Evolutionary conservation across 164 flowering plant genomes (phyloP).

Genomic region (Cinnamomum micranthum): DNA sequence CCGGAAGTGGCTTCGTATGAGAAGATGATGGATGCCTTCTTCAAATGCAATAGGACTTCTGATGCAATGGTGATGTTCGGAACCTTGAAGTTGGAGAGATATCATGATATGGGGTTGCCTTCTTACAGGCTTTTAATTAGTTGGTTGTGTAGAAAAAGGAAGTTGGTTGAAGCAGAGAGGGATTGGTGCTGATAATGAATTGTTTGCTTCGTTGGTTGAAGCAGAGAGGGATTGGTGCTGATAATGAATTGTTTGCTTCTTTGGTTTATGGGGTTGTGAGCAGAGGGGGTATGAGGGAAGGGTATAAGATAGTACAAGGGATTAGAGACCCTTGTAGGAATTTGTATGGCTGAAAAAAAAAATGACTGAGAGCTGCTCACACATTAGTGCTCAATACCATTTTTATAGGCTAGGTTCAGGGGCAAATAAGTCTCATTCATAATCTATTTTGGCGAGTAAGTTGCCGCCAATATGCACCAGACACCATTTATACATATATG

Average conservation of each 20-base stretch:
- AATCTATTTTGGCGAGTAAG: too few species aligned
- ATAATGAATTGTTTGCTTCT: constrained; percentile 42
- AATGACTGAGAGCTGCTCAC: too few species aligned
- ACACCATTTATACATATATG: too few species aligned
- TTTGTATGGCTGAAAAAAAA: too few species aligned
- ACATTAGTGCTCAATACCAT: too few species aligned
- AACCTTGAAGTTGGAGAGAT: constrained; percentile 39
- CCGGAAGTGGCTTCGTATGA: constrained; percentile 43
- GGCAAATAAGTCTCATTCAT: too few species aligned
- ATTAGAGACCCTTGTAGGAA: constrained; percentile 33
- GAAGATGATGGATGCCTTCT: constrained; percentile 63
- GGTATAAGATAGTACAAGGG: constrained; percentile 43
- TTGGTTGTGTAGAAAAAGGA: constrained; percentile 76
- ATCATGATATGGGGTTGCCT: constrained; percentile 48
- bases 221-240: constrained; percentile 48
- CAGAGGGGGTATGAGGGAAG: constrained; percentile 56
- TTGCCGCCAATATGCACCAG: too few species aligned
- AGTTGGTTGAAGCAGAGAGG: constrained; percentile 52
- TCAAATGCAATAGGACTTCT: constrained; percentile 51
- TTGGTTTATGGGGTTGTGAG: constrained; percentile 58
- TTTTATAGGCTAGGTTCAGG: too few species aligned
- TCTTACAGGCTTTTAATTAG: constrained; percentile 58
- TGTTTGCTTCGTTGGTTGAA: too few species aligned
- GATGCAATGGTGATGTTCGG: constrained; percentile 71
- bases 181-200: constrained; percentile 51